phyloP scores from a whole-genome alignment of 192 early-diverging fungal species.

The Coemansia sp. region DNA sequence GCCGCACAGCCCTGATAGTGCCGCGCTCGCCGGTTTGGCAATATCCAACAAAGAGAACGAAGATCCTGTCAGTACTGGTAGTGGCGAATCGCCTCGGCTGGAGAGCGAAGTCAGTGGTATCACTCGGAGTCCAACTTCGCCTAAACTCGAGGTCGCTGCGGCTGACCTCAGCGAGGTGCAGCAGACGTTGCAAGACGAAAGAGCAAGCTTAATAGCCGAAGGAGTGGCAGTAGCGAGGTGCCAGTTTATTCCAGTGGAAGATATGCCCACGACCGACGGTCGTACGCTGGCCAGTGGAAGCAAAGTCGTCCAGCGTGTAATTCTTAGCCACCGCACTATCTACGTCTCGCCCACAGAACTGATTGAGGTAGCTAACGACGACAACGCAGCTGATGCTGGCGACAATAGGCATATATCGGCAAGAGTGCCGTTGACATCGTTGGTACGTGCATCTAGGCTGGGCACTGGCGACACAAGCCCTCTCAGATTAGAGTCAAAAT shows the following conservation, averaged over 20 bases:
- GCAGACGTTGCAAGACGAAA: slow-evolving; percentile 18
- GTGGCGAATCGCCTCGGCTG: not conserved
- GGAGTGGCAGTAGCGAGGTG: slow-evolving; percentile 9
- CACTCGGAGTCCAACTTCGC: not conserved
- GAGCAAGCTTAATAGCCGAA: not conserved
- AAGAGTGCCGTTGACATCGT: slow-evolving; percentile 7
- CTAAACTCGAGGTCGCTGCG: not conserved
- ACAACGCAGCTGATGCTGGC: too few species aligned
- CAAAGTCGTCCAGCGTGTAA: slow-evolving; percentile 17
- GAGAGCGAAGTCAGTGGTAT: not conserved
- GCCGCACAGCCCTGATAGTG: not conserved
- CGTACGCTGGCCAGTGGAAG: slow-evolving; percentile 4
- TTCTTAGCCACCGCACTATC: slow-evolving; percentile 9
- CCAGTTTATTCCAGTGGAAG: slow-evolving; percentile 11
- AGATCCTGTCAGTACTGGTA: not conserved
- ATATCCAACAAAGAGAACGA: not conserved
- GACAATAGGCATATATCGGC: not conserved
- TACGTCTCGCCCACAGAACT: slow-evolving; percentile 19
- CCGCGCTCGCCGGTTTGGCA: not conserved
- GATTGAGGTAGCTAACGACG: slow-evolving; percentile 14
- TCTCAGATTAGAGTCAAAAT: slow-evolving; percentile 29
- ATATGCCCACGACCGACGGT: slow-evolving; percentile 5
- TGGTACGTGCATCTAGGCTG: slow-evolving; percentile 19
- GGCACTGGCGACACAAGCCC: not conserved
- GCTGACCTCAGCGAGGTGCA: slow-evolving; percentile 17